Base-by-base conservation (phyloP, 1,139 yeast genomes). In the Diutina sp. region DNA sequence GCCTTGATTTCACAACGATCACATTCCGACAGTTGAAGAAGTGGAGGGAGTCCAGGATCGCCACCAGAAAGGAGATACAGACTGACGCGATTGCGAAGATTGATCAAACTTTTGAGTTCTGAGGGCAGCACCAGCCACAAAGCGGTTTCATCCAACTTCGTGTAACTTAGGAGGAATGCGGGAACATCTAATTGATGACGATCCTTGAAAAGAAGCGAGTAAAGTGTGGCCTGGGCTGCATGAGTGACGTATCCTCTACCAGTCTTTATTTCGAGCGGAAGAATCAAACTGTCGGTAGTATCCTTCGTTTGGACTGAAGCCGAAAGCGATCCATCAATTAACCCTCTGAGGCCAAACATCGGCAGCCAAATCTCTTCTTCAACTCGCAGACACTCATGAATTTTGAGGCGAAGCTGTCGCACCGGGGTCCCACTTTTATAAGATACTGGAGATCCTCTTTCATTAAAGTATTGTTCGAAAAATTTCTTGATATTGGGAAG, bases 331-430 rank as follows among this genome's bases (percentile, higher is more conserved):
- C 86, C 97, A 70, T 93, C 99, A 16, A 91, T 82, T 64, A 85
- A 82, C 1, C 99, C 99, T 61, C 89, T 84, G n/a, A 95, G 70
- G 0, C 99, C 99, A 72, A 79, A 90, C 65, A 82, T 79, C 0
- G 97, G 97, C 0, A 97, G 89, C 89, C 95, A 85, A 25, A 93
- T 84, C 62, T 85, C 88, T 65, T 93, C 98, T 67, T 93, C 99
- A 21, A 89, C 81, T 65, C 89, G 96, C 48, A 90, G 71, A 5
- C 51, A 47, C 7, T 28, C 30, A 5, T 28, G 35, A 12, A 47
- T 11, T n/a, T 14, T 14, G 11, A 47, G 32, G 7, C 30, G 29
- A n/a, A 32, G 16, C n/a, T 14, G 44, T 4, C 28, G 21, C n/a
- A 12, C 32, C 16, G 12, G 32, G 18, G 28, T 16, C 21, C 44